Evolutionary conservation across 83 land plant species (phyloP).

Genomic region (Thuja plicata): DNA sequence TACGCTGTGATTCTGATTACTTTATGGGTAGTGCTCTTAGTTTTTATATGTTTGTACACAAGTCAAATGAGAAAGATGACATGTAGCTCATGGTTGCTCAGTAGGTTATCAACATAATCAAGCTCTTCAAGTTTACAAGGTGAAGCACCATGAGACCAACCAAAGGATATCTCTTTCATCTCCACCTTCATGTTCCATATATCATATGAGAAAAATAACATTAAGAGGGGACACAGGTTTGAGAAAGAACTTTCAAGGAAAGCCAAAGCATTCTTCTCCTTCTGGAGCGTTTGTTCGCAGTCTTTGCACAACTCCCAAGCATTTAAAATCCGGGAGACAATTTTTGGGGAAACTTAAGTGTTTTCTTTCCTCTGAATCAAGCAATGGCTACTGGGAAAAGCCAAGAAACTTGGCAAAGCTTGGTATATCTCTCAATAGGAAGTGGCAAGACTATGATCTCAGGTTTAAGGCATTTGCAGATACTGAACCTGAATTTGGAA

Average conservation of each 20-base stretch:
- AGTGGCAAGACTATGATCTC: slow-evolving; percentile 2
- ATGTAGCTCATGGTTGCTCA: not conserved
- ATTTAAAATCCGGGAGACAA: not conserved
- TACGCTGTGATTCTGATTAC: not conserved
- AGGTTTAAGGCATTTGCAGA: slow-evolving; percentile 9
- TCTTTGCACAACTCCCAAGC: not conserved
- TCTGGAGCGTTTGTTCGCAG: not conserved
- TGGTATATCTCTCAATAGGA: not conserved
- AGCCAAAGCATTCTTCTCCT: slow-evolving; percentile 1
- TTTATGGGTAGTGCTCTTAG: not conserved
- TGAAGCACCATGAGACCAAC: slow-evolving; percentile 3
- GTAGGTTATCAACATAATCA: slow-evolving; percentile 10
- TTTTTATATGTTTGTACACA: not conserved
- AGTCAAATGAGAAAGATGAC: not conserved
- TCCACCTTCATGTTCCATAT: not conserved
- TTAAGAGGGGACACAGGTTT: not conserved
- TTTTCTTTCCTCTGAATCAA: slow-evolving; percentile 3
- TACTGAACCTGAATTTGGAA: slow-evolving; percentile 10
- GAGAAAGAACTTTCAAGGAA: slow-evolving; percentile 6
- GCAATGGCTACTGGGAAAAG: not conserved
- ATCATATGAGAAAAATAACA: not conserved
- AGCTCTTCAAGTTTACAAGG: not conserved
- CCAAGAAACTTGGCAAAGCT: slow-evolving; percentile 3
- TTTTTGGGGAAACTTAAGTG: not conserved
- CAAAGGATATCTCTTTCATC: not conserved